Evolutionary conservation across 805 yeast genomes (phyloP).

Genomic region (Saccharomyces eubayanus): DNA sequence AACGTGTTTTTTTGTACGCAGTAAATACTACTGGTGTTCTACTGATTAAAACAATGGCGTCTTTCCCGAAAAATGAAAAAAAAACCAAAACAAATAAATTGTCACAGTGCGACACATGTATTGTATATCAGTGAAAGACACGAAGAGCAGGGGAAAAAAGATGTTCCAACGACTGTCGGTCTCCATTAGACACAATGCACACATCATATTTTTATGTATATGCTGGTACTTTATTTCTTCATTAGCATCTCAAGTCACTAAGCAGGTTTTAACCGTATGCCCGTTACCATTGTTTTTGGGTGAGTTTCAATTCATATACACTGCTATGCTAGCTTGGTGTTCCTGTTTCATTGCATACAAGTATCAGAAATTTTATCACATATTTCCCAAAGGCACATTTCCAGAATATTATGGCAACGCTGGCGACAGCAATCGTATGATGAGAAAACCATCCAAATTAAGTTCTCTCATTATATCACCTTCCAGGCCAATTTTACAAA

Average conservation of each 20-base stretch:
- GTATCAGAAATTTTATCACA: slow-evolving; percentile 25
- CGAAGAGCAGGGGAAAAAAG: background rate
- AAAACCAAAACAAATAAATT: background rate
- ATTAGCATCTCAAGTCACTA: slow-evolving; percentile 56
- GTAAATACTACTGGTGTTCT: no score
- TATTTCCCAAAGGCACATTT: slow-evolving; percentile 49
- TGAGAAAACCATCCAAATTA: slow-evolving; percentile 2
- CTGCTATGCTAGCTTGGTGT: slow-evolving; percentile 36
- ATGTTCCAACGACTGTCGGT: background rate
- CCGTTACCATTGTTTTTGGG: slow-evolving; percentile 57
- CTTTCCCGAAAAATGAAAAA: background rate
- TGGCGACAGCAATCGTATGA: slow-evolving; percentile 9
- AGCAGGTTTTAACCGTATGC: slow-evolving; percentile 44
- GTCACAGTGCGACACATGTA: background rate
- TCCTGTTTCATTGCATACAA: slow-evolving; percentile 33
- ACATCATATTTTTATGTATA: slow-evolving; percentile 39
- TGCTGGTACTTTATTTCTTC: slow-evolving; percentile 58
- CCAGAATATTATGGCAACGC: slow-evolving; percentile 33
- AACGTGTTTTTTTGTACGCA: no score
- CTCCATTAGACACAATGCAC: slow-evolving; percentile 4
- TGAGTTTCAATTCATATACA: slow-evolving; percentile 52
- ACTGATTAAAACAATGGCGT: background rate
- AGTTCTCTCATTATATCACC: slow-evolving; percentile 24
- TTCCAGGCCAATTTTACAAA: slow-evolving; percentile 35
- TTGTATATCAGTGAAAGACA: background rate